phyloP scores from a whole-genome alignment of 2,329 filamentous ascomycete genomes.

The Coniochaeta ligniaria region DNA sequence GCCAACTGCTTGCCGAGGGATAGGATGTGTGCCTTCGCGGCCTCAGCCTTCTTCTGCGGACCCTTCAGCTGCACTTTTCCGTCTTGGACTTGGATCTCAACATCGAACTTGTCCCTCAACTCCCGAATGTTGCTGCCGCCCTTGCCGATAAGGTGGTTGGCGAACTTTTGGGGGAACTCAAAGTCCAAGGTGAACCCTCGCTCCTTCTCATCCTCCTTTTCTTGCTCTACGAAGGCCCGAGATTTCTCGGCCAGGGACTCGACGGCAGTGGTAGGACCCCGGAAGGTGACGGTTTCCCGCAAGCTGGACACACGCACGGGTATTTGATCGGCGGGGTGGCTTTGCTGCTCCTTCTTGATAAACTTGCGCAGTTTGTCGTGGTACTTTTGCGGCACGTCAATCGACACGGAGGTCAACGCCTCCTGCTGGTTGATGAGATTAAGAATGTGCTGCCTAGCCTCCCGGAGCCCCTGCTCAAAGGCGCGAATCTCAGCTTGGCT shows the following conservation, averaged over 20 bases:
- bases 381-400: slow-evolving; percentile 55
- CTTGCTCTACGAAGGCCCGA: slow-evolving; percentile 72
- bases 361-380: slow-evolving; percentile 57
- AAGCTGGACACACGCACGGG: slow-evolving; percentile 52
- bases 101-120: slow-evolving; percentile 59
- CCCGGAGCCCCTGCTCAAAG: slow-evolving; percentile 48
- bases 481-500: slow-evolving; percentile 39
- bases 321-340: slow-evolving; percentile 48
- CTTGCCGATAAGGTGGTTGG: slow-evolving; percentile 74
- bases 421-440: slow-evolving; percentile 54
- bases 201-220: slow-evolving; percentile 89
- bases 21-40: slow-evolving; percentile 74
- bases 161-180: slow-evolving; percentile 91
- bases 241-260: slow-evolving; percentile 68
- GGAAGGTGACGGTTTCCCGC: slow-evolving; percentile 60
- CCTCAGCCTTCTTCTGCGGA: slow-evolving; percentile 88
- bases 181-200: slow-evolving; percentile 80
- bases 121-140: slow-evolving; percentile 60
- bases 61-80: slow-evolving; percentile 95
- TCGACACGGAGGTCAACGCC: slow-evolving; percentile 36
- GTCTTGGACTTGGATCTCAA: slow-evolving; percentile 81
- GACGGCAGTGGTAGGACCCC: slow-evolving; percentile 68
- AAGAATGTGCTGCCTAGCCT: slow-evolving; percentile 50
- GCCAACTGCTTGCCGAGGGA: slow-evolving; percentile 75
- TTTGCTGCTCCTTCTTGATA: slow-evolving; percentile 55